Conservation (phyloP, 495 filamentous ascomycete species). For the Lophiotrema nucula region DNA sequence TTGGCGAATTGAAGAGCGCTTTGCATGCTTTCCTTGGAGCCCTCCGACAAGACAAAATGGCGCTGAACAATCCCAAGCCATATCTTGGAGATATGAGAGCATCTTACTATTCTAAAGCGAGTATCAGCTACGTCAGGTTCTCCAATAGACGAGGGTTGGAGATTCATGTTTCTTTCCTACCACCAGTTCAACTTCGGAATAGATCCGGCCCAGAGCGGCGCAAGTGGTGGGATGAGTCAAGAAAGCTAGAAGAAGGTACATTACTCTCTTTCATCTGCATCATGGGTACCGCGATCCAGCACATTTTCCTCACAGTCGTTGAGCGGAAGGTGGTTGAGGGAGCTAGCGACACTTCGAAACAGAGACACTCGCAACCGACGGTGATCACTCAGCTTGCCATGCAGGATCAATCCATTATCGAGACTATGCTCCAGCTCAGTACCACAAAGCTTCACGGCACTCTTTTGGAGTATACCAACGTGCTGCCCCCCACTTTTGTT, state of each 20-base stretch:
- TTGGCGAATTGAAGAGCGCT: constrained; percentile 60
- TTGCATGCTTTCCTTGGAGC: constrained; percentile 31
- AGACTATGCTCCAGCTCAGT: background rate
- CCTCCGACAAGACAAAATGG: background rate
- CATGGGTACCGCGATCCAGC: background rate
- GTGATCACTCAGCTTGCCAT: constrained; percentile 8
- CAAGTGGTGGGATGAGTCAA: constrained; percentile 11
- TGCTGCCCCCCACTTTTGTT: constrained; percentile 65
- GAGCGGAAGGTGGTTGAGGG: background rate
- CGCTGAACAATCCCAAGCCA: background rate
- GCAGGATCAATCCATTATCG: background rate
- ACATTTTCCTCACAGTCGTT: constrained; percentile 7
- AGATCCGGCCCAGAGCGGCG: constrained; percentile 2
- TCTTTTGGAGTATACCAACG: constrained; percentile 67
- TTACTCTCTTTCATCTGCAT: constrained; percentile 4
- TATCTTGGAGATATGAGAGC: constrained; percentile 5
- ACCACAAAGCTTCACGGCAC: constrained; percentile 8
- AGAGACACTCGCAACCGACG: background rate
- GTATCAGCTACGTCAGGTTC: background rate
- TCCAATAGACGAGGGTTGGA: background rate
- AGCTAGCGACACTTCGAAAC: background rate
- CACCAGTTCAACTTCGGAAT: background rate
- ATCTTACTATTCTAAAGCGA: background rate
- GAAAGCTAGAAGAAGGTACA: constrained; percentile 1
- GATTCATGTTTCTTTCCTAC: constrained; percentile 1